Percentiles rank a stretch among this genome's conserved stretches.
Evolutionary conservation across 768 basidiomycete genomes (phyloP).

Genomic region (Lactarius vividus): DNA sequence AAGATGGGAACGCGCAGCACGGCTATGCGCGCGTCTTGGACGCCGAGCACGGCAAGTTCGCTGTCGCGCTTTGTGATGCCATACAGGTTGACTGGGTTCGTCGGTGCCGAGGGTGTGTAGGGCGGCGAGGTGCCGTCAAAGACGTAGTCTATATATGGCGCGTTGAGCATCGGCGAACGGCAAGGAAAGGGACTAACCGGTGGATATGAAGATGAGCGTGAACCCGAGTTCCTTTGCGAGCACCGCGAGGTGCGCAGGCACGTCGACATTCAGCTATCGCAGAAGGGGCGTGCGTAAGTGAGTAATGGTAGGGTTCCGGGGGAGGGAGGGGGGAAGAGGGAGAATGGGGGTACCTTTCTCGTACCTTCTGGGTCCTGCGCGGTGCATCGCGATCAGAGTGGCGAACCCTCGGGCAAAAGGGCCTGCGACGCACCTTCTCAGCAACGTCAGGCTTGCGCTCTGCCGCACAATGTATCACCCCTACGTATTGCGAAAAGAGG

Average conservation of each 20-base stretch:
- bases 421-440: slow-evolving; percentile 60
- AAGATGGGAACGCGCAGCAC: slow-evolving; percentile 90
- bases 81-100: slow-evolving; percentile 88
- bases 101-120: slow-evolving; percentile 67
- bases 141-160: slow-evolving; percentile 71
- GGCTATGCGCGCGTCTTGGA: slow-evolving; percentile 54
- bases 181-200: slow-evolving; percentile 44
- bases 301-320: not conserved
- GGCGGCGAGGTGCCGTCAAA: slow-evolving; percentile 94
- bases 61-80: slow-evolving; percentile 85
- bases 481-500: slow-evolving; percentile 36
- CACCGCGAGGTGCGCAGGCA: slow-evolving; percentile 68
- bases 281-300: not conserved
- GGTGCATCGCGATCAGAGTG: not conserved
- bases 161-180: not conserved
- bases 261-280: slow-evolving; percentile 73
- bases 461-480: slow-evolving; percentile 94
- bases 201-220: slow-evolving; percentile 88
- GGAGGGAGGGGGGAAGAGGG: not conserved
- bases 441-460: slow-evolving; percentile 92
- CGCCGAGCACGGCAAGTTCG: slow-evolving; percentile 70
- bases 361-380: slow-evolving; percentile 66
- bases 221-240: slow-evolving; percentile 61
- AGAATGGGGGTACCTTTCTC: slow-evolving; percentile 45
- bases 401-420: not conserved